Base-by-base conservation (phyloP, 306 rosid species). In the Citrullus colocynthis region DNA sequence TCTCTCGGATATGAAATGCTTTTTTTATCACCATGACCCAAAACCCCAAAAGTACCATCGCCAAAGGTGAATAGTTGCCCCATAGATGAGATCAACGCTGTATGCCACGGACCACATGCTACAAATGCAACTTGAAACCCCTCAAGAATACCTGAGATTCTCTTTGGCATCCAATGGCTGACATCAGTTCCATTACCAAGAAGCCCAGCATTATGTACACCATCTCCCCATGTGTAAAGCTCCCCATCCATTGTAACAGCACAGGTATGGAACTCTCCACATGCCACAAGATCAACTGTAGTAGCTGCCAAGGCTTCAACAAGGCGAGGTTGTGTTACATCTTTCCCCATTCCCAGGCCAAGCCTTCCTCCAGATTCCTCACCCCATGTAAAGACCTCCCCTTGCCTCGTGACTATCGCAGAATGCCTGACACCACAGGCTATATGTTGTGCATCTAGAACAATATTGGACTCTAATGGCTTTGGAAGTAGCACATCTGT, bases 101-200 rank as follows among this genome's bases (percentile, higher is more conserved):
- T 96, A 81, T 96, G 99, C 99, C 99, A 96, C 20, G 99, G 99
- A 71, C 99, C 99, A 85, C 98, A 96, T 49, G 99, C 87, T 78
- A 96, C 85, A 21, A 86, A 91, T 79, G 98, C 92, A 82, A 96
- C 93, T 65, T 91, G 97, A 84, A 93, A 87, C 72, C 98, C 98
- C 84, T 95, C 98, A 78, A 95, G 90, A 70, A 93, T 91, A 45
- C 97, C 97, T 70, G 84, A 88, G 78, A 94, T 87, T 82, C 91
- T 91, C 85, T 88, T 96, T 12, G 99, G 99, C 80, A 91, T 83
- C 99, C 99, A 93, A 51, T 91, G 98, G 78, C 98, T 93, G 74
- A 90, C 91, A 86, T 90, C 91, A 76, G 85, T 86, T 74, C 90
- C 99, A 79, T 86, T 96, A 39, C 98, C 99, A 69, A 90, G 87